Evolutionary conservation across 169 alveolate species (phyloP).

Genomic region (Theileria orientalis): DNA sequence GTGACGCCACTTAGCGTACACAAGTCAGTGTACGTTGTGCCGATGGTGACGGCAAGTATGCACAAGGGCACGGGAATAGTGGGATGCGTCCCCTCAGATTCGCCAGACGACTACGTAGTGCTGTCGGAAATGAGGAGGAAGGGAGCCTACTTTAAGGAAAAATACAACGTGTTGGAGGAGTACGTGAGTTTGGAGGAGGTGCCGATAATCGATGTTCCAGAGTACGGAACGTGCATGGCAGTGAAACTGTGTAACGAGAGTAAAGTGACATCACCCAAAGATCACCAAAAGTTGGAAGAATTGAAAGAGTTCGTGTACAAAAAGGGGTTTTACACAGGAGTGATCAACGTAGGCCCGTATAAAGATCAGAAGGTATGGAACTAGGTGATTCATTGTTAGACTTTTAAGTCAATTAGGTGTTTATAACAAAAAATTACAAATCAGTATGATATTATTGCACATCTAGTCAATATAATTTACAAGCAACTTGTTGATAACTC

Average conservation of each 20-base stretch:
- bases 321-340: slow-evolving; percentile 97
- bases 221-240: slow-evolving; percentile 76
- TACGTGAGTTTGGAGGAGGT: slow-evolving; percentile 85
- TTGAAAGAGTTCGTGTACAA: slow-evolving; percentile 95
- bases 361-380: slow-evolving; percentile 85
- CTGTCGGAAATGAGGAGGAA: slow-evolving; percentile 89
- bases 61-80: slow-evolving; percentile 97
- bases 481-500: slow-evolving; percentile 10
- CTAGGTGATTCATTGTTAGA: slow-evolving; percentile 23
- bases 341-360: slow-evolving; percentile 88
- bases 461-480: too few species aligned
- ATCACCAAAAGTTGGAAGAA: slow-evolving; percentile 87
- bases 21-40: slow-evolving; percentile 91
- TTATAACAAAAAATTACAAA: too few species aligned
- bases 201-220: slow-evolving; percentile 91
- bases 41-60: slow-evolving; percentile 97
- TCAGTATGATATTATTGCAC: too few species aligned
- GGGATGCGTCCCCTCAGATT: slow-evolving; percentile 98
- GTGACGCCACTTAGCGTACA: slow-evolving; percentile 91
- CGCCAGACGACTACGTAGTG: slow-evolving; percentile 99
- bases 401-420: too few species aligned
- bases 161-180: slow-evolving; percentile 70
- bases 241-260: slow-evolving; percentile 74
- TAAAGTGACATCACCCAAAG: slow-evolving; percentile 89
- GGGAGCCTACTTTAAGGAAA: slow-evolving; percentile 75